phyloP scores from a whole-genome alignment of 2,329 filamentous ascomycete species.

The Chalaropsis thielavioides region DNA sequence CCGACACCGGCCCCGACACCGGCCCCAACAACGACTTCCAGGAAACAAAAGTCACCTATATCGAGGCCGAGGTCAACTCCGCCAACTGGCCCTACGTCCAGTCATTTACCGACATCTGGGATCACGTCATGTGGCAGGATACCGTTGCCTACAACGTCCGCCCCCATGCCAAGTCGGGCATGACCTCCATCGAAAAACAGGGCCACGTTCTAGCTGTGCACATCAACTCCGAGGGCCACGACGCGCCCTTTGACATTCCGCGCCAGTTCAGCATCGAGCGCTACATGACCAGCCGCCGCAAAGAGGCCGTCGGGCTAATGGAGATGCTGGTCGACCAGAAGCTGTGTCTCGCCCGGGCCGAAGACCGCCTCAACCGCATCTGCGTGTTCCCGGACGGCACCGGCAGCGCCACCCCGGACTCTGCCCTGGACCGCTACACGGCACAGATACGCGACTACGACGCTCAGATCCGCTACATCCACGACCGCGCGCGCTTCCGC shows the following conservation, averaged over 20 bases:
- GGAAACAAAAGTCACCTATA: conserved; percentile 28
- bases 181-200: conserved; percentile 32
- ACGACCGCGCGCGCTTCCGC: conserved; percentile 26
- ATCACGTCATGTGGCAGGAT: conserved; percentile 35
- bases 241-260: conserved; percentile 34
- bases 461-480: conserved; percentile 24
- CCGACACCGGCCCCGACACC: neutral
- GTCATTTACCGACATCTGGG: conserved; percentile 35
- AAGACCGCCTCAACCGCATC: neutral
- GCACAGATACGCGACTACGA: conserved; percentile 18
- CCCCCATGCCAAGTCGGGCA: conserved; percentile 25
- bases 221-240: conserved; percentile 30
- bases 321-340: conserved; percentile 14
- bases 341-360: conserved; percentile 6
- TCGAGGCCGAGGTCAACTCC: conserved; percentile 29
- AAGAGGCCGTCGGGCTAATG: conserved; percentile 27
- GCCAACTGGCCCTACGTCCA: conserved; percentile 28
- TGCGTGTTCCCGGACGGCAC: neutral
- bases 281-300: conserved; percentile 33
- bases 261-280: conserved; percentile 38
- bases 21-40: conserved; percentile 22
- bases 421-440: neutral
- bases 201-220: conserved; percentile 38
- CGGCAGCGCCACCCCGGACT: neutral
- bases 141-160: conserved; percentile 27